A percentile compares a stretch with the other conserved stretches of the same genome.
phyloP scores from a whole-genome alignment of 805 yeast species.

The Candida takata region DNA sequence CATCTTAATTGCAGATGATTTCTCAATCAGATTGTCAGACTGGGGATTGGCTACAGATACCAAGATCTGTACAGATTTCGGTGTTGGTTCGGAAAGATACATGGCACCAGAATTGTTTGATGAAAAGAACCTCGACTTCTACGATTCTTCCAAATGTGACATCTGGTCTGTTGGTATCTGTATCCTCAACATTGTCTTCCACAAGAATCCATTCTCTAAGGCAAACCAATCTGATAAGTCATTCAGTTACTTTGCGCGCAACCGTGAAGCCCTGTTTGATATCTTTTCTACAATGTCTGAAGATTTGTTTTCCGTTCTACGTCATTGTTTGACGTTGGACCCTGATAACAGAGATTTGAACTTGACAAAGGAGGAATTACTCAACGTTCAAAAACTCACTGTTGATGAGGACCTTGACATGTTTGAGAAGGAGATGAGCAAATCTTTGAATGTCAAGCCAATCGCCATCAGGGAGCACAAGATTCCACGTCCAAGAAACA shows the following conservation, averaged over 20 bases:
- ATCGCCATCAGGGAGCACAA: conserved; percentile 14
- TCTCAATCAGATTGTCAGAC: conserved; percentile 59
- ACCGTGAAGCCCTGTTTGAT: conserved; percentile 86
- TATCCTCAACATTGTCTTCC: conserved; percentile 77
- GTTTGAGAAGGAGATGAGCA: conserved; percentile 33
- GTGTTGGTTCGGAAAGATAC: conserved; percentile 83
- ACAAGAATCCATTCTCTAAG: conserved; percentile 76
- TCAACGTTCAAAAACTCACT: conserved; percentile 60
- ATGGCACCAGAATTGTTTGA: conserved; percentile 95
- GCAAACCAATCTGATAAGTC: conserved; percentile 78
- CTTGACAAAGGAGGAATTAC: conserved; percentile 53
- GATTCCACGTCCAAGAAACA: conserved; percentile 3
- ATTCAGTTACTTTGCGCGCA: conserved; percentile 77
- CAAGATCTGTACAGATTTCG: conserved; percentile 60
- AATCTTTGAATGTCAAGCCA: conserved; percentile 15
- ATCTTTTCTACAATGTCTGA: conserved; percentile 84
- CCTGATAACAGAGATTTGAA: conserved; percentile 74
- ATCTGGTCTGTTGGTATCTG: conserved; percentile 88
- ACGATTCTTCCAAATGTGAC: conserved; percentile 78
- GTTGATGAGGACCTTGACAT: conserved; percentile 67
- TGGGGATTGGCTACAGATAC: conserved; percentile 64
- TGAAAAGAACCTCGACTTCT: conserved; percentile 41
- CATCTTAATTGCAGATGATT: conserved; percentile 47
- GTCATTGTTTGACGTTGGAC: conserved; percentile 74
- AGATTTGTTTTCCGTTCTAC: conserved; percentile 78